Evolutionary conservation across 1,284 basidiomycete genomes (phyloP).

Genomic region (Leccinum griseonigrum): DNA sequence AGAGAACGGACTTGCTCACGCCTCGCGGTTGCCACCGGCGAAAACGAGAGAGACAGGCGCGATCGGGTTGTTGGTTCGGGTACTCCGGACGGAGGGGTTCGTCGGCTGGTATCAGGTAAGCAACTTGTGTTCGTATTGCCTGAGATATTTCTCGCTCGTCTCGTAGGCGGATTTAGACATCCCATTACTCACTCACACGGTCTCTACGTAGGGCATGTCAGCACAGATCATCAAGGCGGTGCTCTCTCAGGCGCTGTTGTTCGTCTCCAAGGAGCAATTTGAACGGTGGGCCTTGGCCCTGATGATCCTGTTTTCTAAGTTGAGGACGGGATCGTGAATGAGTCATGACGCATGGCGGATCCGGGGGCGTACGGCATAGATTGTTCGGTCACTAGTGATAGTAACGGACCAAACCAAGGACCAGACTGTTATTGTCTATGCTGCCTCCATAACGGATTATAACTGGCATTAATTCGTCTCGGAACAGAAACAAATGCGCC

Average conservation of each 20-base stretch:
- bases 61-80: slow-evolving; percentile 71
- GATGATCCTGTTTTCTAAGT: slow-evolving; percentile 46
- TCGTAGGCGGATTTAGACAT: not conserved
- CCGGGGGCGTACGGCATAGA: not conserved
- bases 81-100: slow-evolving; percentile 75
- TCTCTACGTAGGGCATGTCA: slow-evolving; percentile 71
- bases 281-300: slow-evolving; percentile 73
- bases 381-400: not conserved
- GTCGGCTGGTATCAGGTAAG: slow-evolving; percentile 94
- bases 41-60: slow-evolving; percentile 65
- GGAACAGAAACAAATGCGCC: not conserved
- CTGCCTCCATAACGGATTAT: not conserved
- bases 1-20: slow-evolving; percentile 36
- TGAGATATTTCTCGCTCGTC: not conserved
- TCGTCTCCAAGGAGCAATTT: slow-evolving; percentile 83
- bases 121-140: not conserved
- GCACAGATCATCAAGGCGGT: slow-evolving; percentile 91
- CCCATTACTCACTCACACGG: not conserved
- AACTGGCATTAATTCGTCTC: not conserved
- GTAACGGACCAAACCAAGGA: not conserved
- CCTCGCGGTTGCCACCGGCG: slow-evolving; percentile 21
- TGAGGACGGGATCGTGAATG: slow-evolving; percentile 12
- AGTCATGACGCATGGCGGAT: not conserved
- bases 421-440: not conserved
- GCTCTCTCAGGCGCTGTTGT: slow-evolving; percentile 76